A percentile compares a stretch with the other conserved stretches of the same genome.
Evolutionary conservation across 75 land plant species (phyloP).

Genomic region (Picea glauca): DNA sequence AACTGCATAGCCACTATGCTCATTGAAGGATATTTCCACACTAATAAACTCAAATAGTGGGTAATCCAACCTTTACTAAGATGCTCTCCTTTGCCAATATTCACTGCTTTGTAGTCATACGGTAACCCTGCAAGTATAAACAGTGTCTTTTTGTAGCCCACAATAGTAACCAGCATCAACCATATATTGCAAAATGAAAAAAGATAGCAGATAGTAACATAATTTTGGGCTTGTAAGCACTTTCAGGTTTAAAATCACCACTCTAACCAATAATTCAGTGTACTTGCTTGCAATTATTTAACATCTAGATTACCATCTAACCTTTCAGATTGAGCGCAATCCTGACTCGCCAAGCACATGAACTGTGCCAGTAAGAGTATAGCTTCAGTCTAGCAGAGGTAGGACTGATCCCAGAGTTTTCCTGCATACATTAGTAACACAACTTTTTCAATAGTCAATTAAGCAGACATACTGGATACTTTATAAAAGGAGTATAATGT

Average conservation of each 20-base stretch:
- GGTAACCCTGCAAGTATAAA: slow-evolving; percentile 32
- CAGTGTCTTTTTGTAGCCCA: background rate
- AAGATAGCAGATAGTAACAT: background rate
- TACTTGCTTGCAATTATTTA: background rate
- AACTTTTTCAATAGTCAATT: background rate
- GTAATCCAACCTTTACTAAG: slow-evolving; percentile 35
- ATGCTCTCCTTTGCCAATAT: slow-evolving; percentile 54
- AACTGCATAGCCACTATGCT: background rate
- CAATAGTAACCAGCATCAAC: background rate
- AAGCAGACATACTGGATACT: background rate
- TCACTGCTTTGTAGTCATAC: slow-evolving; percentile 60
- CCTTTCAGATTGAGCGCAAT: slow-evolving; percentile 67
- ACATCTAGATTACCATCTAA: background rate
- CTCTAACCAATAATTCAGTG: background rate
- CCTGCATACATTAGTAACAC: background rate
- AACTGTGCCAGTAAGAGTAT: slow-evolving; percentile 60
- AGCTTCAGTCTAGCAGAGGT: slow-evolving; percentile 20
- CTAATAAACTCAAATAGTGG: background rate
- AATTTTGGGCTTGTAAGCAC: background rate
- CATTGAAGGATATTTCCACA: background rate
- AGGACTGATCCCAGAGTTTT: background rate
- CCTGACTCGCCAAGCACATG: slow-evolving; percentile 65
- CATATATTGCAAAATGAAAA: background rate
- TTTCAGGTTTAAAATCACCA: background rate
- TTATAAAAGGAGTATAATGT: background rate